These are phyloP conservation scores for Meyerozyma athensensis DNA, from an alignment of 1,139 yeast genomes.

Conservation along the genomic window DNA sequence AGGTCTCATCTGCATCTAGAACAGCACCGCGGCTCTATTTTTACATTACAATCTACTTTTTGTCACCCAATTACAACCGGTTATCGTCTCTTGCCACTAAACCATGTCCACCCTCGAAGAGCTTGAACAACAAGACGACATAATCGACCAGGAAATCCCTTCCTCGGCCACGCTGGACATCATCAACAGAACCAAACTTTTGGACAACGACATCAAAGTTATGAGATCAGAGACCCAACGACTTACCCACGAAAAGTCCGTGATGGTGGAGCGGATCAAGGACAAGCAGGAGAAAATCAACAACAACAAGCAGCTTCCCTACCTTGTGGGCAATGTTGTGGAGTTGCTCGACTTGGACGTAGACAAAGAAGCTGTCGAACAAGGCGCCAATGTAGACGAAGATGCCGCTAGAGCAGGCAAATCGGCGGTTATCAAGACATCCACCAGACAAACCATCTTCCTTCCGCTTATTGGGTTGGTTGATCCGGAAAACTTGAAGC, in stretches of 20 bases:
- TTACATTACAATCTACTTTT: no score
- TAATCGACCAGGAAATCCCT: conserved; percentile 77
- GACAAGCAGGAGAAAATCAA: conserved; percentile 96
- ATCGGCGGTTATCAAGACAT: conserved; percentile 95
- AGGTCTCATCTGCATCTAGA: no score
- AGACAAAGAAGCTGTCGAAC: conserved; percentile 81
- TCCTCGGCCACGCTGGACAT: conserved; percentile 78
- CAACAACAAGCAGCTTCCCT: conserved; percentile 93
- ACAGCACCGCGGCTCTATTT: no score
- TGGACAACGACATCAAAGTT: conserved; percentile 94
- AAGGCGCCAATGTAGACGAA: conserved; percentile 92
- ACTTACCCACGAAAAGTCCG: conserved; percentile 84
- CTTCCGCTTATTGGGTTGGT: conserved; percentile 94
- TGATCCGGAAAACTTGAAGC: conserved; percentile 81
- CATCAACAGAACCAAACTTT: conserved; percentile 75
- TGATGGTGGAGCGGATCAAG: conserved; percentile 90
- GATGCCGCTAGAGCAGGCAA: conserved; percentile 94
- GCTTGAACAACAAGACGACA: conserved; percentile 38
- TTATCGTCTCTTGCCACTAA: neutral
- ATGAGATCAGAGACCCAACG: conserved; percentile 92
- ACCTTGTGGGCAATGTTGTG: conserved; percentile 95
- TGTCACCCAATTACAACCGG: neutral
- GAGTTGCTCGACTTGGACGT: conserved; percentile 86
- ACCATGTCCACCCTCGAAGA: conserved; percentile 61
- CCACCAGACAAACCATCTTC: conserved; percentile 95